Evolutionary conservation across 306 rosid genomes (phyloP), one percentile per base, ranked within the genome.

Genomic region (Senna siamea): DNA sequence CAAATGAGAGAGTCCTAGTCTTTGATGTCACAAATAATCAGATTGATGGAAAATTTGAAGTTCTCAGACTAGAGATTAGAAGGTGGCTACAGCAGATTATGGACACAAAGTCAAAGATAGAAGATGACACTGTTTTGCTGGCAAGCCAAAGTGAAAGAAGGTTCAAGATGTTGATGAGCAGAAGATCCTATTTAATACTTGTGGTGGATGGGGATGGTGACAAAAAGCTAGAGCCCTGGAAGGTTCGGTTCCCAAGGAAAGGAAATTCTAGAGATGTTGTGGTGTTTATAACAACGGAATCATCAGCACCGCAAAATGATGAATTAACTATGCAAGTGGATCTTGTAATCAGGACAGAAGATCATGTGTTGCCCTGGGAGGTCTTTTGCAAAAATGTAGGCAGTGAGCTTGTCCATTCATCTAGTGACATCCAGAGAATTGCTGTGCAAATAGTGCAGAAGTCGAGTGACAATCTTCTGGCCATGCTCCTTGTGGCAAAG

Each of bases 351-450:
- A 51, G 35, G 37, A 53, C 48, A 53, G 20, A 35, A 50, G 63
- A 52, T 37, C 74, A 69, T 69, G 7, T 35, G 37, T 20, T 69
- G 59, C 46, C 74, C 0, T 69, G 74, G 63, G 37, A 32, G 7
- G 0, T 69, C 50, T 69, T 69, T 12, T 35, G 74, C 35, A 52
- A 4, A 7, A 51, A 5, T 17, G 63, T 51, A 9, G 74, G 74
- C 47, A 32, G 7, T 5, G 20, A 19, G 12, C 35, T 69, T 35
- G 13, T 69, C 11, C 7, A 22, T 6, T 51, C 74, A 9, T 69
- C 74, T 1, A 11, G 2, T 34, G 20, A 4, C 59, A 69, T 69
- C 18, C 74, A 5, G 9, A 12, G 9, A 5, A 18, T 37, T 32
- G 74, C 63, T 2, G 46, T 53, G 18, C 13, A 13, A 2, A 53